phyloP scores from a whole-genome alignment of 768 basidiomycete genomes.

The Leucosporidium yakuticum region DNA sequence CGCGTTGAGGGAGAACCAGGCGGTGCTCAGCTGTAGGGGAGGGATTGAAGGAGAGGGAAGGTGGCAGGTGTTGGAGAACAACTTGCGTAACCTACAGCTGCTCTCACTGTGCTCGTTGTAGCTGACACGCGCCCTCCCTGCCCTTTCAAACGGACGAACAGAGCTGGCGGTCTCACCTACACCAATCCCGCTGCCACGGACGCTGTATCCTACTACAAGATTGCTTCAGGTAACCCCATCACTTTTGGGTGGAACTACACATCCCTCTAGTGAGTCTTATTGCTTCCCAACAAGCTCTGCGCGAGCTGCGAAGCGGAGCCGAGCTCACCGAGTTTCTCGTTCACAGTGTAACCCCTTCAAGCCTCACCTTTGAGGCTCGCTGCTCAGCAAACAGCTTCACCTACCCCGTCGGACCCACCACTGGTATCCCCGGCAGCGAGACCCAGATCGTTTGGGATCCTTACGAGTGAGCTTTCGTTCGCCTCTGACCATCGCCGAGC shows the following conservation, averaged over 20 bases:
- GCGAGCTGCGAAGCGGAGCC: not conserved
- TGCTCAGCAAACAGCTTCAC: constrained; percentile 78
- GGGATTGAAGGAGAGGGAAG: no score
- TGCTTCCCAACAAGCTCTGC: not conserved
- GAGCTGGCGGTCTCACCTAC: constrained; percentile 56
- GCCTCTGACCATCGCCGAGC: not conserved
- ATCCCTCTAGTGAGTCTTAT: constrained; percentile 50
- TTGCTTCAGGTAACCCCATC: constrained; percentile 63
- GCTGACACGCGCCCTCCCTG: constrained; percentile 19
- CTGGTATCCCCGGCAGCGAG: constrained; percentile 63
- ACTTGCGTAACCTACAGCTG: not conserved
- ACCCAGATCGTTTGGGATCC: constrained; percentile 69
- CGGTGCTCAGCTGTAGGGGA: no score
- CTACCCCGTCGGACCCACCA: constrained; percentile 74
- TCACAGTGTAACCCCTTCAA: constrained; percentile 54
- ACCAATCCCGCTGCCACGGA: constrained; percentile 73
- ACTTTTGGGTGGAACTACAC: constrained; percentile 92
- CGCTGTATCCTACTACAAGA: constrained; percentile 79
- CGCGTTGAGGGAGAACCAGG: no score
- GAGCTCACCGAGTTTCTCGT: not conserved
- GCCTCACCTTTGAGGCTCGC: constrained; percentile 71
- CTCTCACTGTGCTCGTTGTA: not conserved
- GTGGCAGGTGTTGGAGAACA: no score
- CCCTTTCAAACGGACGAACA: constrained; percentile 32
- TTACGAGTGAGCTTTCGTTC: constrained; percentile 47